Base-by-base conservation (phyloP, 176 grass and related monocot genomes). In the Cenchrus fungigraminus region DNA sequence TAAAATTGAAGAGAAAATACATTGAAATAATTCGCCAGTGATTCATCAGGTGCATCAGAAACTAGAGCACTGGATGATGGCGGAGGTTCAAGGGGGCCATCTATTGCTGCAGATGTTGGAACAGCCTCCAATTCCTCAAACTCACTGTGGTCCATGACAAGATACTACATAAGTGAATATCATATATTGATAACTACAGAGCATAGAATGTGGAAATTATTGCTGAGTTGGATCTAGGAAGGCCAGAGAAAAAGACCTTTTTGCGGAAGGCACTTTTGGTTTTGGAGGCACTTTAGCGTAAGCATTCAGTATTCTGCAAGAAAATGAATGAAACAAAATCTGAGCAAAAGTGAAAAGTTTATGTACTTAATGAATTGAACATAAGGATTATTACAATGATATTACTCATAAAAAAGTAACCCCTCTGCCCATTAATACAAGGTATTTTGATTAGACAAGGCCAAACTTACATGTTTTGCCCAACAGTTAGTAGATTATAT, bases 271-370 rank as follows among this genome's bases (percentile, higher is more conserved):
- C 28, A 87, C 86, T 94, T 91, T 97, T 13, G 88, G 86, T 72
- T 97, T 97, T 87, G 92, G 90, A 75, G 84, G 92, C 54, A 97
- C 95, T 80, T 94, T 94, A 6, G 92, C 87, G 0, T 94, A 97
- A 68, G 95, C 95, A 91, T 94, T 97, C 59, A 97, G 61, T 86
- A 97, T 97, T 84, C 95, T 97, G 88, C 25, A 81, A 76, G 8
- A 75, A 87, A 90, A 83, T 57, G 57, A 10, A 84, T 19, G 2
- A n/a, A 79, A 17, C 37, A 90, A 57, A 56, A 59, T 47, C 57
- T 78, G 16, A 60, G 25, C 2, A 69, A 47, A 70, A 68, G 5
- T 7, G 16, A 57, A 69, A 28, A 51, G 10, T 70, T 31, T 40
- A 15, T 6, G 4, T 14, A n/a, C 29, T 3, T n/a, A 6, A 55